Percentiles rank a stretch among this genome's conserved stretches.
Conservation (phyloP, 2,329 filamentous ascomycete species). For the Diaporthe australafricana region DNA sequence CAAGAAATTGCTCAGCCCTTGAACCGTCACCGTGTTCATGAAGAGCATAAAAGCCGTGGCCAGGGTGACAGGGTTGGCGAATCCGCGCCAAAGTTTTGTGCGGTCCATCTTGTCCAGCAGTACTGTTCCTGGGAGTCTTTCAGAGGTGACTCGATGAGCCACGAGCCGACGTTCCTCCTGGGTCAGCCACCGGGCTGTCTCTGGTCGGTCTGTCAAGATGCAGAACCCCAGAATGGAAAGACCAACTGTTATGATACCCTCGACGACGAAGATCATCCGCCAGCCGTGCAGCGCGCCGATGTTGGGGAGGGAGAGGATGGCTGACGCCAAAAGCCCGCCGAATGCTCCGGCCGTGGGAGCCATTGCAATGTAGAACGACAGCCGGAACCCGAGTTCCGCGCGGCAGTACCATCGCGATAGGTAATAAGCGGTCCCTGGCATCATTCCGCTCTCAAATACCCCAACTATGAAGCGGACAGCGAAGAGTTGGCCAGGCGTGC, state of each 20-base stretch:
- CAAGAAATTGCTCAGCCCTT: conserved; percentile 77
- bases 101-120: conserved; percentile 63
- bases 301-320: conserved; percentile 67
- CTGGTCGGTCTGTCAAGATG: conserved; percentile 74
- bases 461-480: conserved; percentile 70
- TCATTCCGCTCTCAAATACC: conserved; percentile 72
- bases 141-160: conserved; percentile 71
- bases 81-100: conserved; percentile 69
- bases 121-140: conserved; percentile 68
- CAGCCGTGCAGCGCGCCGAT: conserved; percentile 69
- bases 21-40: conserved; percentile 77
- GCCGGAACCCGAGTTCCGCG: conserved; percentile 69
- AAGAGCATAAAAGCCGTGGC: conserved; percentile 69
- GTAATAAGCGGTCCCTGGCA: conserved; percentile 75
- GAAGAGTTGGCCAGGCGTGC: conserved; percentile 56
- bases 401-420: conserved; percentile 72
- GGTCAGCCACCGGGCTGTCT: conserved; percentile 73
- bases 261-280: conserved; percentile 80
- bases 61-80: conserved; percentile 69
- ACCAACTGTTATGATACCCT: conserved; percentile 69
- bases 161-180: conserved; percentile 72
- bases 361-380: conserved; percentile 73
- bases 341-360: conserved; percentile 73
- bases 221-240: conserved; percentile 69
- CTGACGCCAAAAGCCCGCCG: conserved; percentile 71